Percentiles rank a stretch among this genome's conserved stretches.
Evolutionary conservation across 129 eudicot genomes (phyloP).

Genomic region (Arctium minus): DNA sequence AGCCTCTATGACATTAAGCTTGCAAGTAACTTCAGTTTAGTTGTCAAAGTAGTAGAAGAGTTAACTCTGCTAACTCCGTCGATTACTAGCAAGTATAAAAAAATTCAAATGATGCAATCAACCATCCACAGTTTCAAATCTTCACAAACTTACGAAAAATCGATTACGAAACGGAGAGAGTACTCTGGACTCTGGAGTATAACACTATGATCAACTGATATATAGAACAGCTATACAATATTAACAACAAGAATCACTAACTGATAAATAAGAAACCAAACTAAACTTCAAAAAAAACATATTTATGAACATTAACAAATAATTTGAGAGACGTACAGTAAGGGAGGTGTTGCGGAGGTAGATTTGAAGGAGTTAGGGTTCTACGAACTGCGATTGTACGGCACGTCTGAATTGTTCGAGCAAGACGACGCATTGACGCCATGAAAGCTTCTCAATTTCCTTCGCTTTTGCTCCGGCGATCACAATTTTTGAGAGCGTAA

Average conservation of each 20-base stretch:
- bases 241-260: background rate
- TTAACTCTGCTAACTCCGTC: background rate
- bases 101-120: background rate
- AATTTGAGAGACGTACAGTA: slow-evolving; percentile 30
- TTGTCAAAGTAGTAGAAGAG: background rate
- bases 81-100: background rate
- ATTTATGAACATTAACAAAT: background rate
- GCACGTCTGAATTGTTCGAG: slow-evolving; percentile 28
- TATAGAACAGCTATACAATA: background rate
- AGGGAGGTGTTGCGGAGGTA: slow-evolving; percentile 14
- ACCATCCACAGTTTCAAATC: background rate
- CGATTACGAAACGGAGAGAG: background rate
- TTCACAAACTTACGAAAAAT: background rate
- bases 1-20: background rate
- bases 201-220: background rate
- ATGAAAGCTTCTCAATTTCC: slow-evolving; percentile 15
- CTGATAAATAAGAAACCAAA: background rate
- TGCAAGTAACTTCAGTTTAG: background rate
- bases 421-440: slow-evolving; percentile 54
- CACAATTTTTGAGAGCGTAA: slow-evolving; percentile 1
- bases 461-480: background rate
- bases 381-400: slow-evolving; percentile 43
- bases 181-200: background rate
- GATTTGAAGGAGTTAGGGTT: slow-evolving; percentile 53
- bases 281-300: background rate